A percentile compares a stretch with the other conserved stretches of the same genome.
Conservation (phyloP, 2,329 filamentous ascomycete species). For the Botrytis cinerea region DNA sequence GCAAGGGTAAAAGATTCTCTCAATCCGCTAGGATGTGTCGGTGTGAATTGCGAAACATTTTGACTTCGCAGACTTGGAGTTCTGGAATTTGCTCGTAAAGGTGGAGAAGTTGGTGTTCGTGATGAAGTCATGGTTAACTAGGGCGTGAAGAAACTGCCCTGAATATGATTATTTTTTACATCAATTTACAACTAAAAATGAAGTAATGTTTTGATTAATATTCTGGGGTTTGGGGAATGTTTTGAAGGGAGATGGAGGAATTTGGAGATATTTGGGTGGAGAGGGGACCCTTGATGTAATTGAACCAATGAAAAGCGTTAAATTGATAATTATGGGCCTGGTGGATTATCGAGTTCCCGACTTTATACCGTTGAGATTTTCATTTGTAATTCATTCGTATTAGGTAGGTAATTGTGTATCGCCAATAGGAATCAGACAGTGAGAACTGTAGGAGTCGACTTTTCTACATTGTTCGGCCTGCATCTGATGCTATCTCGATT, state of each 20-base stretch:
- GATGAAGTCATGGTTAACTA: slow-evolving; percentile 20
- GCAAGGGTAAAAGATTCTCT: slow-evolving; percentile 38
- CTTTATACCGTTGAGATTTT: slow-evolving; percentile 18
- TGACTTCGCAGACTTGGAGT: slow-evolving; percentile 21
- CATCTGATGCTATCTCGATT: background rate
- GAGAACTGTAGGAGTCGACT: background rate
- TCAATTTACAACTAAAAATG: background rate
- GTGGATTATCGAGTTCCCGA: background rate
- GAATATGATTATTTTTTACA: slow-evolving; percentile 8
- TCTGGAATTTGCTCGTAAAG: slow-evolving; percentile 6
- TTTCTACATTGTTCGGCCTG: background rate
- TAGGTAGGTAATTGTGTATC: background rate
- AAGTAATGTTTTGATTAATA: slow-evolving; percentile 11
- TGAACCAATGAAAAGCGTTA: slow-evolving; percentile 4
- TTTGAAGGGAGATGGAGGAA: background rate
- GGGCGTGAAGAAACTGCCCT: background rate
- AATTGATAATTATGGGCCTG: slow-evolving; percentile 3
- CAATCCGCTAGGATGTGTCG: slow-evolving; percentile 37
- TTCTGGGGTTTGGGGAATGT: background rate
- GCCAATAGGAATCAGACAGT: background rate
- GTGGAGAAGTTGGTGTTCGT: slow-evolving; percentile 16
- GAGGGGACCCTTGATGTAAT: background rate
- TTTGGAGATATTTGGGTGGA: slow-evolving; percentile 8
- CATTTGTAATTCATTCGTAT: slow-evolving; percentile 3
- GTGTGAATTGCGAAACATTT: slow-evolving; percentile 26